Evolutionary conservation across 1,284 basidiomycete genomes (phyloP).

Genomic region (Fomitopsis betulina): DNA sequence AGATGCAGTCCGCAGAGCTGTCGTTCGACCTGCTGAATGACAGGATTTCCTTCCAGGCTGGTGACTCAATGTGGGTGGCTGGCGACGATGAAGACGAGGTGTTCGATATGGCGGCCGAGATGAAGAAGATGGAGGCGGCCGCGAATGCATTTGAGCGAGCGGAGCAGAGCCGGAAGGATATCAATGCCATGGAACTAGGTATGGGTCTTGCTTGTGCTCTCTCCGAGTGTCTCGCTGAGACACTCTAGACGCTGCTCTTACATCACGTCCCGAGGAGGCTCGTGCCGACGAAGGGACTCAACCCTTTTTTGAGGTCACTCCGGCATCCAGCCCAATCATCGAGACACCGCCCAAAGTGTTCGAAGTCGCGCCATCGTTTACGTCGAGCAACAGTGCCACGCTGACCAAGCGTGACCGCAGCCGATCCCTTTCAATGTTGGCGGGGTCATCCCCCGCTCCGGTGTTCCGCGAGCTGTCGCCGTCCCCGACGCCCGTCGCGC

Average conservation of each 20-base stretch:
- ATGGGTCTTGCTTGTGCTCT: not conserved
- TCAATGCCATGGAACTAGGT: not conserved
- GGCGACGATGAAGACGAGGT: conserved; percentile 20
- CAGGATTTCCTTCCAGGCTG: conserved; percentile 47
- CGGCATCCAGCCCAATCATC: not conserved
- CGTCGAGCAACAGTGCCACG: not conserved
- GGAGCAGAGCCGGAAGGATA: conserved; percentile 1
- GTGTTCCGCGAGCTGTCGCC: not conserved
- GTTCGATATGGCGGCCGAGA: conserved; percentile 15
- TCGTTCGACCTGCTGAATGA: conserved; percentile 64
- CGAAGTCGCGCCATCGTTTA: no score
- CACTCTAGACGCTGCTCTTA: not conserved
- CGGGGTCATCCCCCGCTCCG: not conserved
- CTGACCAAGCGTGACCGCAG: not conserved
- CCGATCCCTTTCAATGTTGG: not conserved
- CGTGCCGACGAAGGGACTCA: not conserved
- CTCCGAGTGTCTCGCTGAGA: not conserved
- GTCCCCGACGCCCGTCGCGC: not conserved
- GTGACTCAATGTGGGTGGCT: conserved; percentile 28
- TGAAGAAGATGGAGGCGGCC: conserved; percentile 15
- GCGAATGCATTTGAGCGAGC: conserved; percentile 9
- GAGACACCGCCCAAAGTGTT: not conserved
- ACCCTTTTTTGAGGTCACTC: not conserved
- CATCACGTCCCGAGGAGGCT: not conserved
- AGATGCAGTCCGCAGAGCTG: conserved; percentile 48